These are phyloP conservation scores for Ceratocystis colombiana DNA, from an alignment of 2,329 filamentous ascomycete genomes.

Conservation along the genomic window DNA sequence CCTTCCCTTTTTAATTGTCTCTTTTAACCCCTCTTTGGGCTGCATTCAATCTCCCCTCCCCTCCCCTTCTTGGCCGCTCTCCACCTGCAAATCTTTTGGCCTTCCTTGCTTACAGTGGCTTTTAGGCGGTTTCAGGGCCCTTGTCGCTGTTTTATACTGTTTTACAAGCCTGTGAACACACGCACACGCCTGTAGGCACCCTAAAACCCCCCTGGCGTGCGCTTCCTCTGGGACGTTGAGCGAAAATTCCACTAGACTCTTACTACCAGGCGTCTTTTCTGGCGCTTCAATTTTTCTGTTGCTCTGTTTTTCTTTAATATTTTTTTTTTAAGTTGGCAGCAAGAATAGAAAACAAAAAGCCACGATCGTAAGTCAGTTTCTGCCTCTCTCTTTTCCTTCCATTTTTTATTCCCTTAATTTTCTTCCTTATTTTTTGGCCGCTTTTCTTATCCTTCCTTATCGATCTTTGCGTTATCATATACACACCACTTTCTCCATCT, in stretches of 20 bases:
- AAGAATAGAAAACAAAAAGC: background rate
- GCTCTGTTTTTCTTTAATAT: background rate
- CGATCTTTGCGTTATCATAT: background rate
- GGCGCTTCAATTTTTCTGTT: background rate
- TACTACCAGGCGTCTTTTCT: background rate
- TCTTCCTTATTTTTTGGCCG: background rate
- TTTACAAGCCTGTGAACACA: too few relatives aligned
- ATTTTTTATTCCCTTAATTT: background rate
- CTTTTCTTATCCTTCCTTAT: background rate
- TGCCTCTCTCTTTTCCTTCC: background rate
- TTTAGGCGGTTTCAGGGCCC: conserved; percentile 8
- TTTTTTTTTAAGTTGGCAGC: background rate
- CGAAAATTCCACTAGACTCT: background rate
- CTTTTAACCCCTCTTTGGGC: conserved; percentile 18
- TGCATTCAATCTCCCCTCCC: background rate
- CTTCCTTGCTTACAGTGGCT: background rate
- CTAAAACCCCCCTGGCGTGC: too few relatives aligned
- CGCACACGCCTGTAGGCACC: too few relatives aligned
- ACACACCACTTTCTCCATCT: background rate
- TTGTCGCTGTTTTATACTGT: conserved; percentile 9
- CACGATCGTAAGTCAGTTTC: conserved; percentile 3
- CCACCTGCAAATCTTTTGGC: background rate
- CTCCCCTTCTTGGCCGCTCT: background rate
- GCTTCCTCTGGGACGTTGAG: too few relatives aligned
- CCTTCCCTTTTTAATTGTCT: conserved; percentile 1